Conservation (phyloP, 2,329 filamentous ascomycete genomes). For the Cryphonectria radicalis region DNA sequence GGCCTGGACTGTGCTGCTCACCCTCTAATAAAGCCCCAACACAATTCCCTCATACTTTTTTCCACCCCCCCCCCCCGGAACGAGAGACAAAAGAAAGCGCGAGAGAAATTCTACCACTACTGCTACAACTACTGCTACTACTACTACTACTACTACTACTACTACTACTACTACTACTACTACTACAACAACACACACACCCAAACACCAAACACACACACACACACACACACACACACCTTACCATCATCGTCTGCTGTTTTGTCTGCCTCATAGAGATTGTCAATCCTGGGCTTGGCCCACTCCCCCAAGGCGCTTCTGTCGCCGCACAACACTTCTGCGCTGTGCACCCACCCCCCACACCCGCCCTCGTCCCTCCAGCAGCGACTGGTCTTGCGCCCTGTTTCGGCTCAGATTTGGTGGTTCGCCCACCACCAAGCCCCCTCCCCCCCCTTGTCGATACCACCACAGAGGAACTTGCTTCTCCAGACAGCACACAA, state of each 20-base stretch:
- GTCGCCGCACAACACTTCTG: constrained; percentile 22
- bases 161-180: no score
- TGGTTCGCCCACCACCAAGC: not conserved
- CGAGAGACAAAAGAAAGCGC: not conserved
- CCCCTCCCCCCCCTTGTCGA: constrained; percentile 33
- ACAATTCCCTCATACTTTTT: constrained; percentile 25
- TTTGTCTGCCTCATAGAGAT: constrained; percentile 27
- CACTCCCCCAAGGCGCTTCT: constrained; percentile 26
- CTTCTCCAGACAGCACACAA: not conserved
- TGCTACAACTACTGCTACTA: not conserved
- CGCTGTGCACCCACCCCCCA: not conserved
- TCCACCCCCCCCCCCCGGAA: not conserved
- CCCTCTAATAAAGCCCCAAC: constrained; percentile 19
- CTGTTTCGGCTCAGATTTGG: constrained; percentile 4
- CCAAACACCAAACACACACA: constrained; percentile 1
- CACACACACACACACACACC: not conserved
- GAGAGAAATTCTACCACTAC: not conserved
- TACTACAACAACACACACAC: not conserved
- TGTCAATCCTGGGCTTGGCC: constrained; percentile 27
- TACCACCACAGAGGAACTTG: constrained; percentile 5
- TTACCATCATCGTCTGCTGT: constrained; percentile 21
- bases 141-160: no score
- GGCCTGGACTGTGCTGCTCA: constrained; percentile 7
- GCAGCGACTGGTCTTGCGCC: constrained; percentile 3
- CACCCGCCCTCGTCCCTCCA: constrained; percentile 1